Base-by-base conservation (phyloP, 306 rosid species). In the Castanopsis chinensis region DNA sequence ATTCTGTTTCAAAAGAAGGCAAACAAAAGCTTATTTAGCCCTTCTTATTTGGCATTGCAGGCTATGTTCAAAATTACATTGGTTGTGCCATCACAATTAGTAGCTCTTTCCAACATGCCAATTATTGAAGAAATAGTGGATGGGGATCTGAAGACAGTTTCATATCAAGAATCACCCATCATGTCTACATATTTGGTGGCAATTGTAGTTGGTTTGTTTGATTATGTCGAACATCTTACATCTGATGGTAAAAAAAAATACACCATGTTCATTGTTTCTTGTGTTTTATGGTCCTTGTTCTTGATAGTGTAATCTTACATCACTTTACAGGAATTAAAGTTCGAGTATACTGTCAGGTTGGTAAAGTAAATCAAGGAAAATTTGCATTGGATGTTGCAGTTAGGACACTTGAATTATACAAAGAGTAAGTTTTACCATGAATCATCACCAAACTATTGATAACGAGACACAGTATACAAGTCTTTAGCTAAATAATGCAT, bases 111-210 rank as follows among this genome's bases (percentile, higher is more conserved):
- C 83, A 94, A 94, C 90, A 91, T 92, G 98, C 97, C 97, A 30
- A 27, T 92, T 79, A 41, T 74, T 53, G 92, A 86, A 81, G 98
- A 92, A 87, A 89, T 79, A 86, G 74, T 75, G 70, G 73, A 87
- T 69, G 92, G 93, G 33, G 65, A 82, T 77, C 76, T 86, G 37
- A 94, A 89, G 87, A 91, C 84, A n/a, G 92, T 94, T 81, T 82
- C 91, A 13, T 94, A 80, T 80, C 85, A 85, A 76, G 97, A 94
- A 84, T 88, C 98, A 56, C 97, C 98, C 28, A 86, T 88, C 67
- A 94, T 94, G 98, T 94, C 97, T 61, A 92, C 98, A 35, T 94
- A 94, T 83, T 81, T 94, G 83, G 99, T 92, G 84, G 97, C 97
- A 1, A 87, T 94, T 59, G 97, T 92, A 69, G 90, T 94, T 55